Percentiles rank a stretch among this genome's conserved stretches.
Evolutionary conservation across 352 stramenopile genomes (phyloP).

Genomic region (Phytophthora macrochlamydospora): DNA sequence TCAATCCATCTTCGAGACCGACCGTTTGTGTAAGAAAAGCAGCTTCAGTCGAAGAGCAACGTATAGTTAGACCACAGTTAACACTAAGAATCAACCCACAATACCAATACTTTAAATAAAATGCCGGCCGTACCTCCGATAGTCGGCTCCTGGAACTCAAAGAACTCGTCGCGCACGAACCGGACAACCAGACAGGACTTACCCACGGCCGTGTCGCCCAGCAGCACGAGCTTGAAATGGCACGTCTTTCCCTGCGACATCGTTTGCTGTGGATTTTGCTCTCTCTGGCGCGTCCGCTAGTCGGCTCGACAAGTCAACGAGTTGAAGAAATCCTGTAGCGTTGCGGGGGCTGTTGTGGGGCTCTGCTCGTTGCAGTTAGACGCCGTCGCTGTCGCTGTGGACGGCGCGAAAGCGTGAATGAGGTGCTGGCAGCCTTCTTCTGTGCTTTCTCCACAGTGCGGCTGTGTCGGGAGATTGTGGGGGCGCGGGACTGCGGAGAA

Average conservation of each 20-base stretch:
- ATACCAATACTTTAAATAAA: too few species aligned
- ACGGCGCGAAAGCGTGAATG: constrained; percentile 8
- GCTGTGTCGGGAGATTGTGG: constrained; percentile 2
- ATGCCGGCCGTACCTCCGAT: constrained; percentile 82
- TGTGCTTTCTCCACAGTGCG: constrained; percentile 28
- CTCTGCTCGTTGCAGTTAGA: constrained; percentile 4
- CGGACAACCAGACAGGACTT: constrained; percentile 99
- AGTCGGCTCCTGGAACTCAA: constrained; percentile 99
- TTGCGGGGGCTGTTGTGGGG: too few species aligned
- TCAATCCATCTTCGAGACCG: constrained; percentile 95
- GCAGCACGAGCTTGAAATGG: constrained; percentile 99
- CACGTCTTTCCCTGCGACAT: constrained; percentile 88
- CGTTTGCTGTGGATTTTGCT: constrained; percentile 17
- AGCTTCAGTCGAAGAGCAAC: constrained; percentile 38
- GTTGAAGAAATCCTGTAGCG: constrained; percentile 4
- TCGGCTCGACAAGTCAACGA: constrained; percentile 14
- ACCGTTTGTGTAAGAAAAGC: constrained; percentile 99
- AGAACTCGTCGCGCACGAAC: constrained; percentile 99
- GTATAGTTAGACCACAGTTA: constrained; percentile 1
- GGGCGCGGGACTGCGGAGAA: constrained; percentile 1
- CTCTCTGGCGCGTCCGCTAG: constrained; percentile 14
- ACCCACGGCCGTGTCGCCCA: constrained; percentile 99
- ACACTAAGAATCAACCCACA: too few species aligned
- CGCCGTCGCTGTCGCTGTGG: constrained; percentile 5
- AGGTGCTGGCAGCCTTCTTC: constrained; percentile 23